Evolutionary conservation across 208 protist genomes (phyloP).

Genomic region (Leishmania braziliensis): DNA sequence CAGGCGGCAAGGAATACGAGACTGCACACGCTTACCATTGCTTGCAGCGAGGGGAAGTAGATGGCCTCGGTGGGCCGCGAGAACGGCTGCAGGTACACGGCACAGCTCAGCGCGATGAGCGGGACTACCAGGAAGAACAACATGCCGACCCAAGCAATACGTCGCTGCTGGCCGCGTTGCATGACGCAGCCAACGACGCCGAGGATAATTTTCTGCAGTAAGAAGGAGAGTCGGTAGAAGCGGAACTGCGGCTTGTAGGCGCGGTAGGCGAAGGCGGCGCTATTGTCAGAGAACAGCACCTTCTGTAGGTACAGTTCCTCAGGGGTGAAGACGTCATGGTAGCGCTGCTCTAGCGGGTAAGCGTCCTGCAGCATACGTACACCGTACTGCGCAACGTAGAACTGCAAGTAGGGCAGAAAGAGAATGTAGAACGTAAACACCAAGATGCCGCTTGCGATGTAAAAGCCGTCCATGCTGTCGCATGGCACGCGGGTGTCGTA

Average conservation of each 20-base stretch:
- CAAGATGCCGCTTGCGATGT: conserved; percentile 30
- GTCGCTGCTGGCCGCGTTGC: conserved; percentile 13
- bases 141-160: conserved; percentile 45
- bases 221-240: conserved; percentile 61
- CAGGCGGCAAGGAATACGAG: conserved; percentile 38
- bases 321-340: conserved; percentile 54
- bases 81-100: conserved; percentile 48
- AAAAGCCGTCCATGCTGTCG: conserved; percentile 43
- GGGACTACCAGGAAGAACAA: conserved; percentile 50
- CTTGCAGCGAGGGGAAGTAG: conserved; percentile 50
- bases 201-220: conserved; percentile 68
- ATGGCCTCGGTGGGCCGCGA: conserved; percentile 51
- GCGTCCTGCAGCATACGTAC: conserved; percentile 53
- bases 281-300: conserved; percentile 56
- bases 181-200: conserved; percentile 49
- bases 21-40: conserved; percentile 45
- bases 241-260: conserved; percentile 61
- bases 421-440: conserved; percentile 52
- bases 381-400: conserved; percentile 47
- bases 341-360: conserved; percentile 68
- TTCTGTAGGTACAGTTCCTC: conserved; percentile 74
- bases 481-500: conserved; percentile 65
- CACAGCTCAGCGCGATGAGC: conserved; percentile 37
- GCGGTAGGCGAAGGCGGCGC: conserved; percentile 56
- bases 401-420: conserved; percentile 58